phyloP scores from a whole-genome alignment of 2,329 filamentous ascomycete species.

The Cercospora berteroae region DNA sequence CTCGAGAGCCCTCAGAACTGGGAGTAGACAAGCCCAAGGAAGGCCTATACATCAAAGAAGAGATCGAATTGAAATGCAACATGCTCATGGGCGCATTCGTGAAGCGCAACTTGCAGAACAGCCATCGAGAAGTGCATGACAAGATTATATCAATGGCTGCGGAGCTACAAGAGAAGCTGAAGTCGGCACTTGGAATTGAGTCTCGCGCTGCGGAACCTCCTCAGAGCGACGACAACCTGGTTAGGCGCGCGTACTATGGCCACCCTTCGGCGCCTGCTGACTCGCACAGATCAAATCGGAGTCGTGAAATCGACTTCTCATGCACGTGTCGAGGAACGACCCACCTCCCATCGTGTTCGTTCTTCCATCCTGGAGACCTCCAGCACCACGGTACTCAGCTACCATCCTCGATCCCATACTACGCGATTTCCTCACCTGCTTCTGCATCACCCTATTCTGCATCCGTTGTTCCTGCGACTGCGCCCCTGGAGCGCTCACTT shows the following conservation, averaged over 20 bases:
- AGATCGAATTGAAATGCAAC: constrained; percentile 80
- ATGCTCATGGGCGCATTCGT: constrained; percentile 73
- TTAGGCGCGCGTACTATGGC: constrained; percentile 11
- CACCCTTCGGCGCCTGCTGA: constrained; percentile 10
- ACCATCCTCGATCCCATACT: constrained; percentile 7
- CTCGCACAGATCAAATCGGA: constrained; percentile 9
- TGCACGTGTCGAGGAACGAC: constrained; percentile 20
- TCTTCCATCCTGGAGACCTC: constrained; percentile 21
- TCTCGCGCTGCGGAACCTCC: background rate
- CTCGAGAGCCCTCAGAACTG: constrained; percentile 62
- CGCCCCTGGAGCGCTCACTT: constrained; percentile 4
- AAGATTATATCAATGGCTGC: constrained; percentile 29
- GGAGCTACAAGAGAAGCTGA: constrained; percentile 6
- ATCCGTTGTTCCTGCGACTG: constrained; percentile 9
- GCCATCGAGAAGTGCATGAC: constrained; percentile 69
- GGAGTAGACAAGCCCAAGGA: constrained; percentile 57
- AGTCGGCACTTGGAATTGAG: background rate
- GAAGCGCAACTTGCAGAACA: constrained; percentile 76
- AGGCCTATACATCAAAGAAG: constrained; percentile 80
- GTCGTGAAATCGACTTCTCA: constrained; percentile 15
- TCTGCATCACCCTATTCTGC: constrained; percentile 13
- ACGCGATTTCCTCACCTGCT: constrained; percentile 15
- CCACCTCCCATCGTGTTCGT: constrained; percentile 16
- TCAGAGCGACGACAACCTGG: constrained; percentile 4
- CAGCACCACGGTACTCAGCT: constrained; percentile 3